Percentiles rank a stretch among this genome's conserved stretches.
These are phyloP conservation scores for Penicillium bovifimosum DNA, from an alignment of 495 filamentous ascomycete genomes.

Conservation along the genomic window DNA sequence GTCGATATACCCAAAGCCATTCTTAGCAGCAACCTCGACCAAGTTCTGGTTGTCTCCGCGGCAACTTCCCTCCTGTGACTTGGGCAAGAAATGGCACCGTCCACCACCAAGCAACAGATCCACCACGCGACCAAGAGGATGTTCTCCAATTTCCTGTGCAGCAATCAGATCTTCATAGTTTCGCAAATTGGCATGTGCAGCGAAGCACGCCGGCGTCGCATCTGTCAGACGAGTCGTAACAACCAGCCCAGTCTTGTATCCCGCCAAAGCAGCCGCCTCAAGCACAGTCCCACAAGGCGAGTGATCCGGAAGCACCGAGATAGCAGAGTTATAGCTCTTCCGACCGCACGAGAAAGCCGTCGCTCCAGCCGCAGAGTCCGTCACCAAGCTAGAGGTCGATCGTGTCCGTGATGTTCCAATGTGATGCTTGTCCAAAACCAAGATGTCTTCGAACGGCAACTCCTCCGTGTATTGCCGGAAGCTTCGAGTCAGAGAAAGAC, in stretches of 20 bases:
- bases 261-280: slow-evolving; percentile 85
- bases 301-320: slow-evolving; percentile 78
- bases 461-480: slow-evolving; percentile 69
- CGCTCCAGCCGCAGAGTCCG: slow-evolving; percentile 91
- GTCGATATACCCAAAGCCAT: slow-evolving; percentile 74
- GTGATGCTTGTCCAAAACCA: slow-evolving; percentile 77
- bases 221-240: slow-evolving; percentile 95
- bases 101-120: slow-evolving; percentile 92
- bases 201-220: slow-evolving; percentile 96
- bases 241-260: slow-evolving; percentile 89
- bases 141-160: slow-evolving; percentile 80
- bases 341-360: slow-evolving; percentile 88
- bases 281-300: slow-evolving; percentile 89
- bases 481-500: slow-evolving; percentile 73
- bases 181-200: slow-evolving; percentile 76
- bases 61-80: slow-evolving; percentile 69
- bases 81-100: slow-evolving; percentile 87
- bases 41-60: slow-evolving; percentile 68
- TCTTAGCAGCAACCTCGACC: slow-evolving; percentile 58
- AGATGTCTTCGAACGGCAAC: slow-evolving; percentile 61
- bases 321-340: slow-evolving; percentile 96
- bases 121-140: slow-evolving; percentile 77
- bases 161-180: slow-evolving; percentile 85
- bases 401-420: slow-evolving; percentile 86
- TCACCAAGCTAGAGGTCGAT: slow-evolving; percentile 75